phyloP scores from a whole-genome alignment of 305 asterid species.

The Petunia hybrid region DNA sequence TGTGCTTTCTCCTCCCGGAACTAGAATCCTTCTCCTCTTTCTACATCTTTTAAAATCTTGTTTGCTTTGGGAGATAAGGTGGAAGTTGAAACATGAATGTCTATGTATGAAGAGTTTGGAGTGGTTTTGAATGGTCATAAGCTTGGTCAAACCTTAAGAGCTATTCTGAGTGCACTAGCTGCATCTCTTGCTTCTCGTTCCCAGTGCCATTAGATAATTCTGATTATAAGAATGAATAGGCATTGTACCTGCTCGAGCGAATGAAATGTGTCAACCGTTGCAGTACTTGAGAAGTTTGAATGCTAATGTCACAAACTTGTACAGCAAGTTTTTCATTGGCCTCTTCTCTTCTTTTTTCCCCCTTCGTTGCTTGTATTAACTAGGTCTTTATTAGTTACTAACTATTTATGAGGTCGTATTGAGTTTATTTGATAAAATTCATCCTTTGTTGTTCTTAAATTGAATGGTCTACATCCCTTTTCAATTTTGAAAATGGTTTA shows the following conservation, averaged over 20 bases:
- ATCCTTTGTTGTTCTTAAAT: not conserved
- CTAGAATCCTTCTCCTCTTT: slow-evolving; percentile 19
- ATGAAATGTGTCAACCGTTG: not conserved
- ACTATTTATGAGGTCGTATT: not conserved
- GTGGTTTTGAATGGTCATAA: not conserved
- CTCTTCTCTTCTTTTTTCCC: not conserved
- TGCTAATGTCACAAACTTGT: not conserved
- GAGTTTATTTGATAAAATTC: slow-evolving; percentile 16
- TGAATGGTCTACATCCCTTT: not conserved
- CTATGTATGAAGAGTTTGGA: not conserved
- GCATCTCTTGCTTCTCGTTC: not conserved
- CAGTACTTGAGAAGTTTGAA: slow-evolving; percentile 9
- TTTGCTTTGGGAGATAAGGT: not conserved
- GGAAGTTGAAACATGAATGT: not conserved
- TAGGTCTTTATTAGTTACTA: not conserved
- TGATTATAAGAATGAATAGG: not conserved
- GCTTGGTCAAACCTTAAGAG: not conserved
- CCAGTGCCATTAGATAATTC: not conserved
- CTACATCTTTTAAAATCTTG: not conserved
- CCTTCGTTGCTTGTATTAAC: not conserved
- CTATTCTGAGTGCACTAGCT: not conserved
- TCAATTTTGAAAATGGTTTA: not conserved
- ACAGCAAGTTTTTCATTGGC: not conserved
- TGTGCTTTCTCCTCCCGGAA: not conserved
- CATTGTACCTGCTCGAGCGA: slow-evolving; percentile 3